Evolutionary conservation across 331 rosid species (phyloP).

Genomic region (Arachis monticola): DNA sequence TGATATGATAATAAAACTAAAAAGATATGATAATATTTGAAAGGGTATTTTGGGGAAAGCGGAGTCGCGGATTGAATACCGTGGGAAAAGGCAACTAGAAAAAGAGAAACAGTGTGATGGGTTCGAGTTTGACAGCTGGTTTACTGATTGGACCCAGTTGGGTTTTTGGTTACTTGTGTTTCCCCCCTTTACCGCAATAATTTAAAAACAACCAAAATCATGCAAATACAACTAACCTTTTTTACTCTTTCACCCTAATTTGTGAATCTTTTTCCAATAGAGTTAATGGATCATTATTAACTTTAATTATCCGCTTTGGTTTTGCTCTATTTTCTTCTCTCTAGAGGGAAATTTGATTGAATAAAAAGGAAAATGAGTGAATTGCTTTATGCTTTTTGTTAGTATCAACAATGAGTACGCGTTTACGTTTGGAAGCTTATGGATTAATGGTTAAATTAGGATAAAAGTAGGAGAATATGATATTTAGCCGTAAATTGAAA

Average conservation of each 20-base stretch:
- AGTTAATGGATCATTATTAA: background rate
- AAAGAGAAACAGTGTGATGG: slow-evolving; percentile 19
- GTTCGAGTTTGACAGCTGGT: slow-evolving; percentile 46
- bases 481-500: background rate
- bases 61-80: background rate
- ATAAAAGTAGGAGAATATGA: background rate
- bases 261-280: background rate
- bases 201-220: background rate
- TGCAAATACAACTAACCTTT: background rate
- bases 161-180: slow-evolving; percentile 35
- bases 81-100: slow-evolving; percentile 35
- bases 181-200: background rate
- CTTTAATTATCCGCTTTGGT: background rate
- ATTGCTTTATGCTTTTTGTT: background rate
- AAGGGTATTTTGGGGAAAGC: slow-evolving; percentile 26
- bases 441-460: background rate
- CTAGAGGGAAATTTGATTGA: background rate
- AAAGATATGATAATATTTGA: too few species aligned
- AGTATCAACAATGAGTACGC: too few species aligned
- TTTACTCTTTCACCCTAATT: background rate
- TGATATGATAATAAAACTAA: too few species aligned
- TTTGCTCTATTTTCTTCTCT: background rate
- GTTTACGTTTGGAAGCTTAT: background rate
- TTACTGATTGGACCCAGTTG: slow-evolving; percentile 41
- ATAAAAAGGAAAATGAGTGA: background rate